phyloP scores from a whole-genome alignment of 169 alveolate genomes.

The Eimeria sp. region DNA sequence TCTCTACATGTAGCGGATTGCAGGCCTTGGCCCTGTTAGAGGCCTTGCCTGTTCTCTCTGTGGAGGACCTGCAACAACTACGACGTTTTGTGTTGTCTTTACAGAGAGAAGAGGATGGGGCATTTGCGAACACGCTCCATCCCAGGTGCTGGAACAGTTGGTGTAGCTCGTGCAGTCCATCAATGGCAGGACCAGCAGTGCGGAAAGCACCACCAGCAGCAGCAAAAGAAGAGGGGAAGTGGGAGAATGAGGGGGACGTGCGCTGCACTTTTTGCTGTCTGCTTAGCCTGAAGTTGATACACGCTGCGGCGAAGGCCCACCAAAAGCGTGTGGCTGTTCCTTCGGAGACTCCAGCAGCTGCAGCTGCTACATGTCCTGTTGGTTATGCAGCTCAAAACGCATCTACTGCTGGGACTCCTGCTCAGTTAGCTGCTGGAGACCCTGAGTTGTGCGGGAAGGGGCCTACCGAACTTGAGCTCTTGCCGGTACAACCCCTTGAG shows the following conservation, averaged over 20 bases:
- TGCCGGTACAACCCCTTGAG: background rate
- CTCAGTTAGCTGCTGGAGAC: background rate
- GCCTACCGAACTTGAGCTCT: background rate
- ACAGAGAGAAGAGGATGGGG: conserved; percentile 63
- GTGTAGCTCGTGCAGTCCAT: background rate
- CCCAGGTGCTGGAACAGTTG: background rate
- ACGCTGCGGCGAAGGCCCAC: conserved; percentile 48
- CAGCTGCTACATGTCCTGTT: background rate
- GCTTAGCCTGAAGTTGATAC: conserved; percentile 67
- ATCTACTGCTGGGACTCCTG: background rate
- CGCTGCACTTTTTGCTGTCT: conserved; percentile 70
- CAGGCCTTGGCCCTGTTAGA: conserved; percentile 63
- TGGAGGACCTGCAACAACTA: conserved; percentile 28
- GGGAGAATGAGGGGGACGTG: conserved; percentile 66
- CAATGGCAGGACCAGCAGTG: conserved; percentile 27
- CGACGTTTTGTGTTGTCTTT: conserved; percentile 60
- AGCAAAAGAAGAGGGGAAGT: background rate
- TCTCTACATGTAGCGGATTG: conserved; percentile 56
- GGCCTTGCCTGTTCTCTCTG: conserved; percentile 26
- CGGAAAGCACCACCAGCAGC: background rate
- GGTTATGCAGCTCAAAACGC: background rate
- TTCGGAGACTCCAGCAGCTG: background rate
- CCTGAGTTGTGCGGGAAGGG: background rate
- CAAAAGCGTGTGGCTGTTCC: background rate
- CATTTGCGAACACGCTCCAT: conserved; percentile 54